Base-by-base conservation (phyloP, 1,139 yeast species). In the Kazachstania sp. region DNA sequence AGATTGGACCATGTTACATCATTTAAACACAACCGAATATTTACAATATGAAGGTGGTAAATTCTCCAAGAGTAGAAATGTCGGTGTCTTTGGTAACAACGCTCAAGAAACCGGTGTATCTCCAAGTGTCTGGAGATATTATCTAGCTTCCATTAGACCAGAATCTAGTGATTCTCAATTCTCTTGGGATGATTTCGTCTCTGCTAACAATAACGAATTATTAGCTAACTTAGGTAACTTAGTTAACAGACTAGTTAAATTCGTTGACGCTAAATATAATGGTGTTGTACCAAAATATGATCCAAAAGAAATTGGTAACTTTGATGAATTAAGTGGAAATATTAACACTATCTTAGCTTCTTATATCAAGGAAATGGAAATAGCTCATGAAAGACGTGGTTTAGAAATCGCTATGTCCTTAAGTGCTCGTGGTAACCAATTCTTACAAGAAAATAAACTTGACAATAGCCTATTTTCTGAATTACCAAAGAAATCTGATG, bases 21-120 rank as follows among this genome's bases (percentile, higher is more conserved):
- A 88, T 66, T 70, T 92, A 57, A 85, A 82, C 63, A 88, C 97
- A 45, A 92, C 98, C n/a, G 98, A 92, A 70, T 92, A 92, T 65
- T 74, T 92, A 61, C 97, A 92, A 68, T 92, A 92, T 64, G 97
- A 92, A 71, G 95, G 94, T 50, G 97, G 98, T 53, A 92, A 92
- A 68, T 92, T 92, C 71, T 88, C 97, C 52, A 92, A 92, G 71
- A 86, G 96, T 23, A 81, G 97, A 70, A 92, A 92, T 55, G 78
- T 92, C 50, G 98, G 98, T 68, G 98, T 92, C 26, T 92, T 92
- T 64, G 98, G 98, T 62, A 90, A 90, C 71, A 87, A 86, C 64
- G 98, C 97, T 36, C 81, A 87, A 69, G 96, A 86, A 37, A 85
- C 95, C 37, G 96, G 96, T 37, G 69, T 92, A 36, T 73, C 95